These are phyloP conservation scores for Glomus cerebriforme DNA, from an alignment of 192 early-diverging fungal species.

Conservation along the genomic window DNA sequence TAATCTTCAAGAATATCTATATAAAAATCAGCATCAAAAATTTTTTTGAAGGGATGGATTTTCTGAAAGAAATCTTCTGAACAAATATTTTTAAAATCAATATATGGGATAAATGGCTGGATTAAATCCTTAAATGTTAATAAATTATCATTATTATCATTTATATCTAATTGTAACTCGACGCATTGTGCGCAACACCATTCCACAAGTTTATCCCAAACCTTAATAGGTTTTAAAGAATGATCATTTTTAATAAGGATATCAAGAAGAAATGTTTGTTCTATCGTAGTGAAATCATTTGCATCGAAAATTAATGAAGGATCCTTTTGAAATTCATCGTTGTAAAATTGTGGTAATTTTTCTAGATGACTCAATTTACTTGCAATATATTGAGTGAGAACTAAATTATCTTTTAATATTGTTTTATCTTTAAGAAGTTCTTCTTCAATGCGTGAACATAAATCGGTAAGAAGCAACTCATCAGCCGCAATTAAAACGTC, in stretches of 20 bases:
- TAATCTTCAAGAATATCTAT: not conserved
- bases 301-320: not conserved
- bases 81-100: not conserved
- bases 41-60: not conserved
- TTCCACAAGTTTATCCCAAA: not conserved
- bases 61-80: not conserved
- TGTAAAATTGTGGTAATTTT: not conserved
- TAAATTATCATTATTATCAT: not conserved
- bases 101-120: not conserved
- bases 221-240: not conserved
- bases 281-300: not conserved
- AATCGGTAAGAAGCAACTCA: too few relatives aligned
- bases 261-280: not conserved
- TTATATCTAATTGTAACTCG: not conserved
- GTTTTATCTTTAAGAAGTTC: not conserved
- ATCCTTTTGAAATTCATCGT: not conserved
- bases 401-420: not conserved
- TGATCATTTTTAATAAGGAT: not conserved
- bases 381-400: too few relatives aligned
- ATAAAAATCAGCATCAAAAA: not conserved
- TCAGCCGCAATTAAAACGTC: too few relatives aligned
- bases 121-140: not conserved
- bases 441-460: not conserved
- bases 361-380: not conserved
- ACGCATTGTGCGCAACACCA: not conserved